Evolutionary conservation across 2,329 filamentous ascomycete species (phyloP).

Genomic region (Arthrobotrys megalospora): DNA sequence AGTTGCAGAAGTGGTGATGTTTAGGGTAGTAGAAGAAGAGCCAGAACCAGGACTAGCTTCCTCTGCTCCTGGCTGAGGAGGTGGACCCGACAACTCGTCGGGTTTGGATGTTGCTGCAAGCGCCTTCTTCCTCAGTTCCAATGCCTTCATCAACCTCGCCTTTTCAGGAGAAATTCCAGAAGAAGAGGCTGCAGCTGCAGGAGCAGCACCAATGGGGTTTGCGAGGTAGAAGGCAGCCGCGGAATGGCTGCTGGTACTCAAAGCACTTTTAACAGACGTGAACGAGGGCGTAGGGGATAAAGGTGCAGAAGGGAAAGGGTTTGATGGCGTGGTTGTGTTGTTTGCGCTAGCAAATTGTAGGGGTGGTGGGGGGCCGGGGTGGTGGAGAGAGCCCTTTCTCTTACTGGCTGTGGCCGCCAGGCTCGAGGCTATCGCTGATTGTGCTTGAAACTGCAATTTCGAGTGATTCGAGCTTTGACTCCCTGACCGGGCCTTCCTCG

Average conservation of each 20-base stretch:
- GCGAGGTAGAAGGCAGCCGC: slow-evolving; percentile 65
- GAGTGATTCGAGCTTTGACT: slow-evolving; percentile 67
- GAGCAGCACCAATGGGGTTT: slow-evolving; percentile 68
- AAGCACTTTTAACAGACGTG: slow-evolving; percentile 63
- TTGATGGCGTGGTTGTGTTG: slow-evolving; percentile 46
- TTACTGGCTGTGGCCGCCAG: slow-evolving; percentile 50
- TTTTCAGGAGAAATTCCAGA: slow-evolving; percentile 84
- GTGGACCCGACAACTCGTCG: slow-evolving; percentile 40
- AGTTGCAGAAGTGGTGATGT: slow-evolving; percentile 2
- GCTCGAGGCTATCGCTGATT: slow-evolving; percentile 11
- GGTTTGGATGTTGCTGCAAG: slow-evolving; percentile 68
- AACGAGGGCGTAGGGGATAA: slow-evolving; percentile 60
- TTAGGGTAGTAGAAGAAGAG: neutral
- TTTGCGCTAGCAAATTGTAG: slow-evolving; percentile 62
- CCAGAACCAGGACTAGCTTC: neutral
- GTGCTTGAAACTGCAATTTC: slow-evolving; percentile 60
- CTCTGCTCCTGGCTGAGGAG: slow-evolving; percentile 32
- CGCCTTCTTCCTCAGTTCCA: slow-evolving; percentile 90
- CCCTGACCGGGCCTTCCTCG: slow-evolving; percentile 71
- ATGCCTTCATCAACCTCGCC: slow-evolving; percentile 90
- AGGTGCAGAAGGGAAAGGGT: slow-evolving; percentile 59
- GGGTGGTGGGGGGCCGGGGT: slow-evolving; percentile 62
- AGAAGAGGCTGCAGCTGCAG: slow-evolving; percentile 68
- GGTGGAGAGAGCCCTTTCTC: slow-evolving; percentile 50
- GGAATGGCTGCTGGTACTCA: slow-evolving; percentile 65